Base-by-base conservation (phyloP, 306 rosid genomes). In the Elaeagnus macrophylla region DNA sequence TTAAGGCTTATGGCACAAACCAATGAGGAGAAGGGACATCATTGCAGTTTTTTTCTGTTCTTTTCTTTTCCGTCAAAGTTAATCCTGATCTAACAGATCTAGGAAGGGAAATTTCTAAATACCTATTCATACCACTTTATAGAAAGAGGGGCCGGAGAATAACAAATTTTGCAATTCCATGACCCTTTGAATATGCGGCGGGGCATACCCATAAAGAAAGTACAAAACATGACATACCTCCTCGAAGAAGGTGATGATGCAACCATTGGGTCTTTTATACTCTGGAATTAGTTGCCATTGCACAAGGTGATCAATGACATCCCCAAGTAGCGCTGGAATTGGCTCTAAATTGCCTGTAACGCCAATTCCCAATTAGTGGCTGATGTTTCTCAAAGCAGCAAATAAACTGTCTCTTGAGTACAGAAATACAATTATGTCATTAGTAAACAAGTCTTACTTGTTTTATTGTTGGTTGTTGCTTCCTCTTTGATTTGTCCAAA, bases 181-280 rank as follows among this genome's bases (percentile, higher is more conserved):
- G 4, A 1, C 32, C 32, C 4, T 25, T 25, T 25, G 32, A 25
- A 25, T 25, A 5, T 1, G n/a, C n/a, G n/a, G n/a, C n/a, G n/a
- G 32, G 32, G 32, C 32, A 25, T 2, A 25, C 5, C 32, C 32
- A 25, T 41, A 68, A 63, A 76, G 54, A 10, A 54, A 48, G 51
- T 25, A 76, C 67, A 71, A 57, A 66, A 65, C 56, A 65, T 59
- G 65, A 62, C 49, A 67, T 80, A 84, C 99, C 99, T 93, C 94
- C 72, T 84, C 99, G 64, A 87, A 88, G 65, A 80, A 93, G 79
- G 81, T 93, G 75, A 93, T 79, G 67, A 83, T 80, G 54, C 95
- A 84, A 53, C 96, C 96, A 75, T 88, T 93, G 45, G 99, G 99
- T 64, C 88, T 79, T 77, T 93, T 93, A 71, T 88, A 93, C 74